Evolutionary conservation across 2,329 filamentous ascomycete genomes (phyloP).

Genomic region (Phaeosphaeriaceae sp.): DNA sequence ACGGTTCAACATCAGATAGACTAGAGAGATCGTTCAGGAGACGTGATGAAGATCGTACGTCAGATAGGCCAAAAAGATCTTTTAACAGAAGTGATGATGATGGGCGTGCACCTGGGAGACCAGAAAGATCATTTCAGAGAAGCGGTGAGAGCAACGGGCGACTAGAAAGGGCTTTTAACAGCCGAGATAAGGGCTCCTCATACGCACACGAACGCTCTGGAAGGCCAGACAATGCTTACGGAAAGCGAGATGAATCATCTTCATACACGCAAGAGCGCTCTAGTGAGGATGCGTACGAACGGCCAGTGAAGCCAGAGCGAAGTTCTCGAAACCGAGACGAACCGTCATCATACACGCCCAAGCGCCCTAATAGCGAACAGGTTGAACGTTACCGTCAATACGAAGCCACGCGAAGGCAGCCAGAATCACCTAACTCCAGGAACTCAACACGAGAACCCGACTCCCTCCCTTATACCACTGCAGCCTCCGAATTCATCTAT

Average conservation of each 20-base stretch:
- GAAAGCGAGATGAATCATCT: not conserved
- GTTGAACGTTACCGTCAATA: not conserved
- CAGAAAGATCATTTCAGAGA: too few relatives aligned
- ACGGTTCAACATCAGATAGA: too few relatives aligned
- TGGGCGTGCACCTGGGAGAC: too few relatives aligned
- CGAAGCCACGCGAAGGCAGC: not conserved
- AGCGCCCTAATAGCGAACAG: not conserved
- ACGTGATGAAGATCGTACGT: too few relatives aligned
- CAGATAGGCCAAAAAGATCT: too few relatives aligned
- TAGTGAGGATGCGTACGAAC: too few relatives aligned
- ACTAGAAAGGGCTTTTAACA: not conserved
- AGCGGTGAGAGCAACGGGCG: too few relatives aligned
- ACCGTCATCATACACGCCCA: not conserved
- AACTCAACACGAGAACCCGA: constrained; percentile 7
- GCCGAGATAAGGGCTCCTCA: not conserved
- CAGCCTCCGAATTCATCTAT: constrained; percentile 90
- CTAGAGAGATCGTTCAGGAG: too few relatives aligned
- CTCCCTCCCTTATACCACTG: constrained; percentile 75
- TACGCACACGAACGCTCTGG: not conserved
- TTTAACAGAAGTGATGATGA: too few relatives aligned
- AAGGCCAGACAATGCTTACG: not conserved
- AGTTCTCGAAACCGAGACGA: not conserved
- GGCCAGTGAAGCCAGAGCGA: too few relatives aligned
- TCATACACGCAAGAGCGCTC: not conserved
- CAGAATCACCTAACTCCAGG: not conserved